Evolutionary conservation across 1,139 yeast species (phyloP).

Genomic region (Saccharomycopsis hybrid): DNA sequence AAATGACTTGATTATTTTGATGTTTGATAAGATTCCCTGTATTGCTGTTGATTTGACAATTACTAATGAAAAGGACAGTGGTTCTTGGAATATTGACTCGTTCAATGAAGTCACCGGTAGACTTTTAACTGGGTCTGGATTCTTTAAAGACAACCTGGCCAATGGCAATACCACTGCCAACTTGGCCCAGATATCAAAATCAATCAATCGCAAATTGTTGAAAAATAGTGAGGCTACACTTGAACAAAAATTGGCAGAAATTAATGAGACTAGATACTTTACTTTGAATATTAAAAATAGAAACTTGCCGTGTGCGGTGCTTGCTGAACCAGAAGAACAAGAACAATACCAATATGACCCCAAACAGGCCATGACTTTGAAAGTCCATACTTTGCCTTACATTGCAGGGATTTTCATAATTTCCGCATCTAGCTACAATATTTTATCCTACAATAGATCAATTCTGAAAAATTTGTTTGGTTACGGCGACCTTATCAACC

Average conservation of each 20-base stretch:
- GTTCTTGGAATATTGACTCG: constrained; percentile 30
- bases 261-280: constrained; percentile 56
- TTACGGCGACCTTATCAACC: constrained; percentile 44
- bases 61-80: constrained; percentile 23
- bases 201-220: background rate
- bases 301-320: constrained; percentile 57
- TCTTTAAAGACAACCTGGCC: background rate
- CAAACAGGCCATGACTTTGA: constrained; percentile 36
- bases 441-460: constrained; percentile 70
- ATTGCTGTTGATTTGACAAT: constrained; percentile 60
- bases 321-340: constrained; percentile 49
- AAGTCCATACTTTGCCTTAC: constrained; percentile 73
- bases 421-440: constrained; percentile 39
- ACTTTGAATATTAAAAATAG: constrained; percentile 41
- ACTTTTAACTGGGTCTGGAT: constrained; percentile 29
- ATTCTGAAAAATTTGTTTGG: constrained; percentile 79
- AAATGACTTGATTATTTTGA: constrained; percentile 67
- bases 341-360: constrained; percentile 24
- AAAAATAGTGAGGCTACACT: background rate
- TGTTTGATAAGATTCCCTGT: constrained; percentile 82
- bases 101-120: constrained; percentile 40
- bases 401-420: constrained; percentile 82
- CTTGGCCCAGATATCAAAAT: constrained; percentile 1
- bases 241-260: constrained; percentile 23
- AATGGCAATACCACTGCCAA: background rate